Evolutionary conservation across 1,284 basidiomycete genomes (phyloP).

Genomic region (Sphagnurus paluster): DNA sequence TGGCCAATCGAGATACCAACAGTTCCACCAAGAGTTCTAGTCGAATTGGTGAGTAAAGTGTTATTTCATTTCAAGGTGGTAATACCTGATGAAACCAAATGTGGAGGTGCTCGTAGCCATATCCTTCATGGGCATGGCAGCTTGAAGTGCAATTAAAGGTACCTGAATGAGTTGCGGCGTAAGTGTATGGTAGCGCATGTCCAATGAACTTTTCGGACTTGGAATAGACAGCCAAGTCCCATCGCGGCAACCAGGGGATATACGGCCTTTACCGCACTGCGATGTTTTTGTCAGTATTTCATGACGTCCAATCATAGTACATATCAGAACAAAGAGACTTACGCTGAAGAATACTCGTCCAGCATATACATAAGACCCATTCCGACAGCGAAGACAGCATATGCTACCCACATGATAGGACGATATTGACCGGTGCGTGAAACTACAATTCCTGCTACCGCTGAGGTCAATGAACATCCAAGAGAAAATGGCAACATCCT

Average conservation of each 20-base stretch:
- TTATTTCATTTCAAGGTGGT: not conserved
- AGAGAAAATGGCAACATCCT: slow-evolving; percentile 81
- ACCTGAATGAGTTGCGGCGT: slow-evolving; percentile 33
- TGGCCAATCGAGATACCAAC: slow-evolving; percentile 75
- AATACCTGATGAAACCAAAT: slow-evolving; percentile 69
- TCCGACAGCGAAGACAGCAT: slow-evolving; percentile 56
- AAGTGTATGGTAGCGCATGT: slow-evolving; percentile 2
- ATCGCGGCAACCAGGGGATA: slow-evolving; percentile 60
- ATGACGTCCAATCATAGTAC: not conserved
- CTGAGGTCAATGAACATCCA: slow-evolving; percentile 56
- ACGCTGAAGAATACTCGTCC: slow-evolving; percentile 46
- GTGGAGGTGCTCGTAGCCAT: slow-evolving; percentile 78
- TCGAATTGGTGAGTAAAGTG: not conserved
- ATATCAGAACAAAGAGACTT: slow-evolving; percentile 20
- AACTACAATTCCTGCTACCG: slow-evolving; percentile 59
- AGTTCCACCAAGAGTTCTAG: slow-evolving; percentile 76
- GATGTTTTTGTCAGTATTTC: slow-evolving; percentile 7
- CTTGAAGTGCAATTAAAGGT: slow-evolving; percentile 72
- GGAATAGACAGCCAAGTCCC: slow-evolving; percentile 66
- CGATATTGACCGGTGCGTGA: slow-evolving; percentile 65
- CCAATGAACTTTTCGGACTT: slow-evolving; percentile 35
- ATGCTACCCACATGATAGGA: slow-evolving; percentile 59
- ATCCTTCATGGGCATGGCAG: slow-evolving; percentile 79
- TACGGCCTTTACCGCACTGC: slow-evolving; percentile 58
- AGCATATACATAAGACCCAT: slow-evolving; percentile 67